These are phyloP conservation scores for Dentipellis sp. DNA, from an alignment of 768 basidiomycete genomes.

Conservation along the genomic window DNA sequence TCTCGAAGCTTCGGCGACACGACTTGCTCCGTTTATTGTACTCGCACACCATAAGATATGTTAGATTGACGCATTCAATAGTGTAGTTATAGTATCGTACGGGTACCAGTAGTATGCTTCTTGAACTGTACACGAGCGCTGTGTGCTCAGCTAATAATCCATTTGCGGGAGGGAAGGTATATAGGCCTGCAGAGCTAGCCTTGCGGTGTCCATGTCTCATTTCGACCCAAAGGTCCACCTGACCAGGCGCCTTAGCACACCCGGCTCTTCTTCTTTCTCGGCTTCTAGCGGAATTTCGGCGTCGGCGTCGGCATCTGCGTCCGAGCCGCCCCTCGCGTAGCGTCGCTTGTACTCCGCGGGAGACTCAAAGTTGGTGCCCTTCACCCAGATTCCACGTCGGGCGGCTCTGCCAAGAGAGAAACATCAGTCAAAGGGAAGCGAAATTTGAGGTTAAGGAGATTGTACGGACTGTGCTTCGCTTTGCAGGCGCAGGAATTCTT, in stretches of 20 bases:
- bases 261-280: too few species aligned
- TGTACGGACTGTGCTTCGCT: conserved; percentile 52
- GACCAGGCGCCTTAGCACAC: too few species aligned
- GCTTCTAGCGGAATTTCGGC: background rate
- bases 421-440: background rate
- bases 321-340: background rate
- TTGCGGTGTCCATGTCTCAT: background rate
- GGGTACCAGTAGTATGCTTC: too few species aligned
- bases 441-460: background rate
- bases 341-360: conserved; percentile 38
- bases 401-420: conserved; percentile 1
- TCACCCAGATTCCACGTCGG: conserved; percentile 33
- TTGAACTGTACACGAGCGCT: too few species aligned
- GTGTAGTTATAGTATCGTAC: too few species aligned
- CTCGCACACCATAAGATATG: background rate
- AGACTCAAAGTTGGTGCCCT: conserved; percentile 23
- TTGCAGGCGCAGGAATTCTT: conserved; percentile 53
- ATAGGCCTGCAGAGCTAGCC: background rate
- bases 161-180: too few species aligned
- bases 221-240: too few species aligned
- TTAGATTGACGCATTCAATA: background rate
- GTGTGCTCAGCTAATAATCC: too few species aligned
- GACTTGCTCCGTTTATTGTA: too few species aligned
- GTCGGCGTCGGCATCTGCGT: background rate
- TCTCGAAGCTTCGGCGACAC: too few species aligned